Conservation (phyloP, 345 rosid genomes). For the Pistacia integerrima region DNA sequence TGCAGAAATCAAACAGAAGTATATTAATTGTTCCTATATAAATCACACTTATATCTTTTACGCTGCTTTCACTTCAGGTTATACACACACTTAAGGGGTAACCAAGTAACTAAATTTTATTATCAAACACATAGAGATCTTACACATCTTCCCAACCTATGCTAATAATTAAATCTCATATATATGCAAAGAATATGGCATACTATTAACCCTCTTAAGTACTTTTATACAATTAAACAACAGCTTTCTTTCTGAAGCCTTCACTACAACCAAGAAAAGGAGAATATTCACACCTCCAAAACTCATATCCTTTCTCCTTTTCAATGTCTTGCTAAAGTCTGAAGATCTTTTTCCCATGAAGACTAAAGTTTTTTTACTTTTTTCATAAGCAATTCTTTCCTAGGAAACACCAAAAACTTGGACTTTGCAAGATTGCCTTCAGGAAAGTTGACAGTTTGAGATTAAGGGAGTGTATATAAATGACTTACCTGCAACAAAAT, state of each 20-base stretch:
- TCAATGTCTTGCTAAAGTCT: background rate
- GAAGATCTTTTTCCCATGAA: background rate
- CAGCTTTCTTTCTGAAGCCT: background rate
- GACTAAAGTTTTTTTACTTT: too few relatives aligned
- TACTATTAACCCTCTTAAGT: background rate
- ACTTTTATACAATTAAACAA: too few relatives aligned
- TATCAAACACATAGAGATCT: background rate
- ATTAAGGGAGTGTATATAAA: background rate
- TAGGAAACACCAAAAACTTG: background rate
- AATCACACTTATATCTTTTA: background rate
- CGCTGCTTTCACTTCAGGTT: background rate
- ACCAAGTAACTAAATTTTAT: too few relatives aligned
- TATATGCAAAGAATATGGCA: background rate
- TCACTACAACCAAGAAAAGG: background rate
- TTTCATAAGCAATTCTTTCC: background rate
- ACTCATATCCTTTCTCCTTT: background rate
- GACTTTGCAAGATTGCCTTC: background rate
- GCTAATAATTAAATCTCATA: background rate
- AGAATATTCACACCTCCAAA: background rate
- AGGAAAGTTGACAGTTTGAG: background rate
- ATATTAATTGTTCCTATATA: background rate
- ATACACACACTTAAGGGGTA: background rate
- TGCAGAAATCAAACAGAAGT: too few relatives aligned
- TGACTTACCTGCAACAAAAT: constrained; percentile 76
- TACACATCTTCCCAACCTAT: background rate